Conservation (phyloP, 2,329 filamentous ascomycete genomes). For the Paecilomyces sp. region DNA sequence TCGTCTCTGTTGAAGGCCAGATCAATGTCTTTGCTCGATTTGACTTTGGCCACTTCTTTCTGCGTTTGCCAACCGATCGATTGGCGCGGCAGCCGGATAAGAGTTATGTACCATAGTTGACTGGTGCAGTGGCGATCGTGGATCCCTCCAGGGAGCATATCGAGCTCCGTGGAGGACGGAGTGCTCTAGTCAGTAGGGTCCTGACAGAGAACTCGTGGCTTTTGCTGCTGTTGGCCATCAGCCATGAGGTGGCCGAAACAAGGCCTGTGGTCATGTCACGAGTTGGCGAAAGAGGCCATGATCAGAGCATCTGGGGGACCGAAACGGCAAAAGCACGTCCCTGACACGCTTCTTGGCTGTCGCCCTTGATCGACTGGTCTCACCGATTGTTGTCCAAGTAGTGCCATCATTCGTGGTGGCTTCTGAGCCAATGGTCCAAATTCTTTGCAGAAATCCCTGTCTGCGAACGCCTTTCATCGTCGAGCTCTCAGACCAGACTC, state of each 20-base stretch:
- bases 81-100: neutral
- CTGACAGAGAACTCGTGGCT: neutral
- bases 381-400: neutral
- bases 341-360: neutral
- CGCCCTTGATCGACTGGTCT: slow-evolving; percentile 1
- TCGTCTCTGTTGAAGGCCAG: neutral
- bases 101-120: neutral
- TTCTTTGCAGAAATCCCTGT: neutral
- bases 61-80: neutral
- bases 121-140: neutral
- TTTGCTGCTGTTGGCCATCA: neutral
- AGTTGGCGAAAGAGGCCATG: neutral
- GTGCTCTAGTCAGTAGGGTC: neutral
- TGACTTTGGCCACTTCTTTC: neutral
- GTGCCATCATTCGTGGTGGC: neutral
- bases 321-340: neutral
- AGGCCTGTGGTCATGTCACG: neutral
- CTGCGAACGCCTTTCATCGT: neutral
- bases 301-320: neutral
- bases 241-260: neutral
- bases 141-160: neutral
- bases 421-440: neutral
- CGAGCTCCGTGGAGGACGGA: neutral
- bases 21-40: neutral
- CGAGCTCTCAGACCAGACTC: too few relatives aligned